Evolutionary conservation across 345 rosid genomes (phyloP).

Genomic region (Lagerstroemia speciosa): DNA sequence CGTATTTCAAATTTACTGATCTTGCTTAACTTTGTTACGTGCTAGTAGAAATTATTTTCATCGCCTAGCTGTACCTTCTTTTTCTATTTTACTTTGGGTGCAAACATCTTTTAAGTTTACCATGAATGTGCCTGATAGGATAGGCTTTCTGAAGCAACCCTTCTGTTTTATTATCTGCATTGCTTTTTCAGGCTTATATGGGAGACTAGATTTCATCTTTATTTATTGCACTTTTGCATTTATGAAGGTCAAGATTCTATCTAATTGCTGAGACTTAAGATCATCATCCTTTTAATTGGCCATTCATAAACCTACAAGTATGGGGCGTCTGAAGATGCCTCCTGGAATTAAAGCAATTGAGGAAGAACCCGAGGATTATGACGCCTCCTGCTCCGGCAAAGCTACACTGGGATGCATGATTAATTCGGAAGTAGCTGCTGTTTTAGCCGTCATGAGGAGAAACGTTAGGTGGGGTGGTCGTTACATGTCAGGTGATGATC

Average conservation of each 20-base stretch:
- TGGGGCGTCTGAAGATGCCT: slow-evolving; percentile 91
- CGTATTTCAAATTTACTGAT: neutral
- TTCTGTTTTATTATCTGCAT: neutral
- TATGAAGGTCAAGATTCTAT: slow-evolving; percentile 8
- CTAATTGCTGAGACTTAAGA: neutral
- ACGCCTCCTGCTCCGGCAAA: slow-evolving; percentile 40
- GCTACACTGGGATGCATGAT: slow-evolving; percentile 71
- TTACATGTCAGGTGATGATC: slow-evolving; percentile 90
- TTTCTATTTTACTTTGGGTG: neutral
- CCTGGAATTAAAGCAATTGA: slow-evolving; percentile 83
- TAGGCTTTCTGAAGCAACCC: neutral
- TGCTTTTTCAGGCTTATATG: neutral
- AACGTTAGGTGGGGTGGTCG: slow-evolving; percentile 98
- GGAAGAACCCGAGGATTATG: slow-evolving; percentile 92
- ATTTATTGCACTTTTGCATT: neutral
- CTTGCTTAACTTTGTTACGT: neutral
- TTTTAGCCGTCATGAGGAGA: slow-evolving; percentile 95
- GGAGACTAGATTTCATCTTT: neutral
- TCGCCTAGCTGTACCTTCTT: neutral
- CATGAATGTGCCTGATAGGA: neutral
- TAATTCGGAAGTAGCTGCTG: slow-evolving; percentile 84
- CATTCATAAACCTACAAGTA: slow-evolving; percentile 11
- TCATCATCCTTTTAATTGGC: neutral
- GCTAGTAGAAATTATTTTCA: neutral
- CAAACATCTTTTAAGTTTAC: neutral